These are phyloP conservation scores for Penicillium crystallinum DNA, from an alignment of 495 filamentous ascomycete species.

Conservation along the genomic window DNA sequence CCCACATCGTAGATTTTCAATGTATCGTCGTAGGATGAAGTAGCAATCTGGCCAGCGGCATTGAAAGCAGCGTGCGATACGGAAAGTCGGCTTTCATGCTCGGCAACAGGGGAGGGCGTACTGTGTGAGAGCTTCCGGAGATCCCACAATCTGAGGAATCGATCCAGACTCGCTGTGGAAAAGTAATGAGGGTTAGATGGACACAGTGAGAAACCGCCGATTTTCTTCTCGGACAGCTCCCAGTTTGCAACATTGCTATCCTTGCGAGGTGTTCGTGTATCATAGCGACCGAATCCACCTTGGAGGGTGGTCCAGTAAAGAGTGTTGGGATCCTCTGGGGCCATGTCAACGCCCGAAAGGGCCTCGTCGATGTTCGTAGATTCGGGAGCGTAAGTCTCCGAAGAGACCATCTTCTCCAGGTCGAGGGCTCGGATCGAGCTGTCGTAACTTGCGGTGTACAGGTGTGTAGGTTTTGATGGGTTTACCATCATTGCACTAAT, in stretches of 20 bases:
- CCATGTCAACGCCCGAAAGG: conserved; percentile 77
- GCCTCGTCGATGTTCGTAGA: conserved; percentile 65
- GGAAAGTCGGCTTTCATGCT: conserved; percentile 75
- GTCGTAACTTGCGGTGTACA: conserved; percentile 92
- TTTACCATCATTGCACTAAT: conserved; percentile 79
- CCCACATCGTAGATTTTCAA: conserved; percentile 85
- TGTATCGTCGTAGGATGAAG: conserved; percentile 89
- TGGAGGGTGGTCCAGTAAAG: conserved; percentile 85
- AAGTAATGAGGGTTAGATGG: conserved; percentile 72
- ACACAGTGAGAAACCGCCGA: conserved; percentile 84
- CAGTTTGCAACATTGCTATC: conserved; percentile 55
- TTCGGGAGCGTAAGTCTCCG: conserved; percentile 71
- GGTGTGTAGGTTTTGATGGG: conserved; percentile 56
- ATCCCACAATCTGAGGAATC: conserved; percentile 89
- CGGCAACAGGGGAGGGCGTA: conserved; percentile 65
- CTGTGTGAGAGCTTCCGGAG: conserved; percentile 66
- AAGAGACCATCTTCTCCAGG: conserved; percentile 68
- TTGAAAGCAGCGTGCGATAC: conserved; percentile 92
- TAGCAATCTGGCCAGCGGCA: conserved; percentile 74
- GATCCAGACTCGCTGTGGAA: conserved; percentile 88
- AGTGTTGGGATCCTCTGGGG: conserved; percentile 60
- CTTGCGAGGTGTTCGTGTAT: conserved; percentile 55
- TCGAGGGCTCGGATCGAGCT: conserved; percentile 86
- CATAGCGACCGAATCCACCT: conserved; percentile 72
- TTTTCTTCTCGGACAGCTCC: conserved; percentile 87